Percentiles rank a stretch among this genome's conserved stretches.
These are phyloP conservation scores for Aspergillus sp. DNA, from an alignment of 2,329 filamentous ascomycete species.

Conservation along the genomic window DNA sequence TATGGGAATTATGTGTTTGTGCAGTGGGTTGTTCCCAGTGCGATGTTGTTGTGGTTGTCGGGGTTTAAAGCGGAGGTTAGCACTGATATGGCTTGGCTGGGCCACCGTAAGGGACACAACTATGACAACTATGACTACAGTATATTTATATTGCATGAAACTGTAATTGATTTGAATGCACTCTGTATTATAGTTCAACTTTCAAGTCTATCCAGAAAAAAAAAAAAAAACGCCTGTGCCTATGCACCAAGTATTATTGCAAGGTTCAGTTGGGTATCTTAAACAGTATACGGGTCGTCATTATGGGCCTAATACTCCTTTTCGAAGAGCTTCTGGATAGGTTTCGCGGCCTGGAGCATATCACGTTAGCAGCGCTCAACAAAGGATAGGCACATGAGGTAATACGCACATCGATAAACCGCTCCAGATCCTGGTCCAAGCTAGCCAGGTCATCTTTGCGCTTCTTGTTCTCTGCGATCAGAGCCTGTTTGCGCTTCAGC, in stretches of 20 bases:
- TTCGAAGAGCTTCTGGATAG: constrained; percentile 78
- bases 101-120: no score
- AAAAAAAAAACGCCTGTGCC: neutral
- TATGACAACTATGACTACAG: no score
- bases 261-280: neutral
- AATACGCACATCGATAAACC: constrained; percentile 73
- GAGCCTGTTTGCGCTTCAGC: constrained; percentile 62
- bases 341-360: constrained; percentile 64
- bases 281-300: neutral
- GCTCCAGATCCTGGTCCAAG: constrained; percentile 85
- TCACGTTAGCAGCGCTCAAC: constrained; percentile 12
- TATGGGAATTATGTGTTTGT: neutral
- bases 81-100: no score
- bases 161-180: no score
- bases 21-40: neutral
- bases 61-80: neutral
- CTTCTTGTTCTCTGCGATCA: constrained; percentile 77
- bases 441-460: constrained; percentile 88
- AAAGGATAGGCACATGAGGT: neutral
- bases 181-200: no score
- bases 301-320: constrained; percentile 49
- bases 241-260: neutral
- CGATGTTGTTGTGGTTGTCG: neutral
- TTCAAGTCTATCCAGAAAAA: no score
- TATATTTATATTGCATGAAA: no score